These are phyloP conservation scores for Erigeron philadelphicus DNA, from an alignment of 140 eudicot species.

Conservation along the genomic window DNA sequence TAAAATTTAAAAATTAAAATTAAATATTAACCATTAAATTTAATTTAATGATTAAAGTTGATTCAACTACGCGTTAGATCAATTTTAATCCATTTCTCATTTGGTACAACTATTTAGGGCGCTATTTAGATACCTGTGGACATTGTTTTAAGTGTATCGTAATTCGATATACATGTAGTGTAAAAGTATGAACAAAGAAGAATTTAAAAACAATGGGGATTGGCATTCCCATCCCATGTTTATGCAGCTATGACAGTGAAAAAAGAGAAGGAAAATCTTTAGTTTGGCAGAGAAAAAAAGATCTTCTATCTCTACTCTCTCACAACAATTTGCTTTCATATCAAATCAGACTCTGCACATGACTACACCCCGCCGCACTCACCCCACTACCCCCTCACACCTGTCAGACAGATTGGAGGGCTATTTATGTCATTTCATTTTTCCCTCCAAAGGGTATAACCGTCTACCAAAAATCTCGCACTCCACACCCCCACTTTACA, in stretches of 20 bases:
- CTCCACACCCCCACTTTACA: conserved; percentile 25
- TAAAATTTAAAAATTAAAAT: too few species aligned
- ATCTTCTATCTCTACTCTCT: conserved; percentile 18
- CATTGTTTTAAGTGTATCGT: too few species aligned
- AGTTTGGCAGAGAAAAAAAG: conserved; percentile 24
- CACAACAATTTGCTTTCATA: conserved; percentile 23
- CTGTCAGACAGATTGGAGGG: conserved; percentile 24
- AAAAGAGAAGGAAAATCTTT: conserved; percentile 23
- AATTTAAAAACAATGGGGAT: background rate
- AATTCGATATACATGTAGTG: too few species aligned
- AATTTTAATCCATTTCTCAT: too few species aligned
- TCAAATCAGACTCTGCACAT: conserved; percentile 26
- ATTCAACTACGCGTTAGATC: too few species aligned
- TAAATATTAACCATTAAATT: too few species aligned
- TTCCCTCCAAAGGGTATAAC: conserved; percentile 23
- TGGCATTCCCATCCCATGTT: conserved; percentile 26
- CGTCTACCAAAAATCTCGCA: conserved; percentile 29
- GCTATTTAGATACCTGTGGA: too few species aligned
- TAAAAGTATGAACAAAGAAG: too few species aligned
- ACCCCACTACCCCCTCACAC: conserved; percentile 25
- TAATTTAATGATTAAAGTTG: too few species aligned
- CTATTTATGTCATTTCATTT: conserved; percentile 17
- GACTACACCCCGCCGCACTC: conserved; percentile 40
- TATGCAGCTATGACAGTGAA: conserved; percentile 17
- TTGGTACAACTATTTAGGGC: too few species aligned